Evolutionary conservation across 345 rosid species (phyloP), one percentile per base, ranked within the genome.

Genomic region (Rubroshorea leprosula): DNA sequence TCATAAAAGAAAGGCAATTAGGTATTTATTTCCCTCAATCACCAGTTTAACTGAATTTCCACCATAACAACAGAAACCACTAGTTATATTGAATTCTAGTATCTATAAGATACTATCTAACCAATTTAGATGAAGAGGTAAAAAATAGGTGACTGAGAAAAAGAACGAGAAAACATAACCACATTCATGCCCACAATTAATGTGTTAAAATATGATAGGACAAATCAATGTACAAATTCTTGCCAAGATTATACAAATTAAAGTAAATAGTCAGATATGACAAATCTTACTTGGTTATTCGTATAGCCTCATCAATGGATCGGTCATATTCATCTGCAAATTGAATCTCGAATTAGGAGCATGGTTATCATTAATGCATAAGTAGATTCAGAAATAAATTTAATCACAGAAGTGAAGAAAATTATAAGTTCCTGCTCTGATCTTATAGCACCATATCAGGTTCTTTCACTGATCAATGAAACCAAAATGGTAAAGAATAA

Each of bases 301-400:
- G 62, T 57, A 87, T 78, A 61, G 96, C 97, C 60, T 90, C 87
- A 18, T 72, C 67, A 57, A 90, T 83, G 49, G 85, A 82, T 48
- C 65, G 86, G 56, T 87, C 95, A 80, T 67, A 90, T 7, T 81
- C 89, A 44, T 84, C 97, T 90, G 79, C 71, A 75, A 55, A 61
- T 43, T 39, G 59, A 57, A 66, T 43, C 23, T 43, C 60, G 56
- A 58, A 62, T 54, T 29, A 24, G 57, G 49, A 62, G n/a, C 50
- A 27, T 55, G 21, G 22, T 27, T 45, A 47, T 0, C 43, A 41
- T 46, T 24, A 16, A 43, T 23, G 55, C 46, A 17, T 21, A 18
- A 44, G 13, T n/a, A 48, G 54, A 5, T 31, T 35, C 6, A 20
- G 35, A 16, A 12, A 29, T 20, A n/a, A 20, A 63, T 22, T 24